These are phyloP conservation scores for Jamesozyma jinghongensis DNA, from an alignment of 805 yeast species.

Conservation along the genomic window DNA sequence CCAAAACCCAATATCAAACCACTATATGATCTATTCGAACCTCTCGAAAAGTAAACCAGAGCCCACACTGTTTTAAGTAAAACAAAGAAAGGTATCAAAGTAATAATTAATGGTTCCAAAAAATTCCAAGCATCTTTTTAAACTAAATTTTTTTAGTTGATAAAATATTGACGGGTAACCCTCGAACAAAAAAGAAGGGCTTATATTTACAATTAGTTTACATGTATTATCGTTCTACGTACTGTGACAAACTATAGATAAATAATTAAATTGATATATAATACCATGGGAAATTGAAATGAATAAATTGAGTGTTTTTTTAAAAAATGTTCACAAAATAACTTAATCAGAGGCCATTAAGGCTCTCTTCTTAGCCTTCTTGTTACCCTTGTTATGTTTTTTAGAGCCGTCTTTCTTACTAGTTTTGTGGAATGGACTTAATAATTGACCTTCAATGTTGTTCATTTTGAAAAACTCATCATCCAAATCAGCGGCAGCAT, in stretches of 20 bases:
- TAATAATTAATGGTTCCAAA: background rate
- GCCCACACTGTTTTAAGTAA: slow-evolving; percentile 8
- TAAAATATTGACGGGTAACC: background rate
- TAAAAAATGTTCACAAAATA: too few relatives aligned
- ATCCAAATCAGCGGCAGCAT: slow-evolving; percentile 78
- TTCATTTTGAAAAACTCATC: slow-evolving; percentile 73
- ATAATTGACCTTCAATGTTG: slow-evolving; percentile 51
- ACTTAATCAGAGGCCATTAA: slow-evolving; percentile 11
- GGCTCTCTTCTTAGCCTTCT: slow-evolving; percentile 47
- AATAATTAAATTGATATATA: background rate
- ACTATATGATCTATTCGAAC: slow-evolving; percentile 3
- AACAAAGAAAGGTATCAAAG: background rate
- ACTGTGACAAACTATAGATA: background rate
- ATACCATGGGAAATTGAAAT: too few relatives aligned
- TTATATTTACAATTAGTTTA: too few relatives aligned
- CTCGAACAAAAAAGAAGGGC: too few relatives aligned
- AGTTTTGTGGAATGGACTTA: slow-evolving; percentile 64
- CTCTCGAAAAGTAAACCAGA: slow-evolving; percentile 6
- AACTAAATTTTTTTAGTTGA: background rate
- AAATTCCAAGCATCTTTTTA: background rate
- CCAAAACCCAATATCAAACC: slow-evolving; percentile 2
- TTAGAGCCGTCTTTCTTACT: slow-evolving; percentile 32
- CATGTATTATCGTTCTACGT: too few relatives aligned
- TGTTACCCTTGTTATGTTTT: slow-evolving; percentile 71
- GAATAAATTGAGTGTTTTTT: background rate